A percentile compares a stretch with the other conserved stretches of the same genome.
Conservation (phyloP, 768 basidiomycete genomes). For the Pleurotus eryngii region DNA sequence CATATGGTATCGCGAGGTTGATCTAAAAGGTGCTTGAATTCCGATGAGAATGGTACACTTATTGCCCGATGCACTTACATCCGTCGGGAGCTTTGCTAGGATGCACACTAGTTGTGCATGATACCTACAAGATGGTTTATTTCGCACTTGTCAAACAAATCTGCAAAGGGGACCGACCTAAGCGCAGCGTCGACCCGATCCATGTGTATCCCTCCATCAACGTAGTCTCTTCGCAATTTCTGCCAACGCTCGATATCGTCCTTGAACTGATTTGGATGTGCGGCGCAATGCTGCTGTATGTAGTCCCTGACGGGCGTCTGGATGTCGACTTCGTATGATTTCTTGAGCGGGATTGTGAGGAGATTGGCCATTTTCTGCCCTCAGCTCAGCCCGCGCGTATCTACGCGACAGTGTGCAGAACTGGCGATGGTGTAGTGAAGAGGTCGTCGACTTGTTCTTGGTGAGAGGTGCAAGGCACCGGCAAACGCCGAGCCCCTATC, state of each 20-base stretch:
- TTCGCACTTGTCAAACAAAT: background rate
- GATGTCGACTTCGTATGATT: conserved; percentile 54
- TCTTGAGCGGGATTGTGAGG: conserved; percentile 72
- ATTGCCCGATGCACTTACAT: conserved; percentile 41
- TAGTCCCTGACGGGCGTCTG: conserved; percentile 57
- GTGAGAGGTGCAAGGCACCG: too few species aligned
- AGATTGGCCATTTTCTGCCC: conserved; percentile 66
- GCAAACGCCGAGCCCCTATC: too few species aligned
- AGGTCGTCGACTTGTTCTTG: too few species aligned
- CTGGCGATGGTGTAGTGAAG: too few species aligned
- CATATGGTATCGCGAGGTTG: conserved; percentile 67
- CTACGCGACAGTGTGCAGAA: too few species aligned
- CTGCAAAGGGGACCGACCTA: conserved; percentile 43
- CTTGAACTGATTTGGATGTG: conserved; percentile 83
- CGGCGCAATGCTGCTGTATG: conserved; percentile 62
- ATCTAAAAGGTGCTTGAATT: conserved; percentile 42
- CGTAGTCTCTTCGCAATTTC: conserved; percentile 53
- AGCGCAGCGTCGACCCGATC: conserved; percentile 50
- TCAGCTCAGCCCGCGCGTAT: background rate
- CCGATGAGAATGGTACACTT: background rate
- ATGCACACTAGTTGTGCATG: conserved; percentile 87
- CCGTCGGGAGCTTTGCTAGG: conserved; percentile 77
- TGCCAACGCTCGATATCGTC: conserved; percentile 76
- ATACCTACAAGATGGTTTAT: conserved; percentile 53
- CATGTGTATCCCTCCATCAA: conserved; percentile 50